These are phyloP conservation scores for Candida saitoana DNA, from an alignment of 805 yeast species.

Conservation along the genomic window DNA sequence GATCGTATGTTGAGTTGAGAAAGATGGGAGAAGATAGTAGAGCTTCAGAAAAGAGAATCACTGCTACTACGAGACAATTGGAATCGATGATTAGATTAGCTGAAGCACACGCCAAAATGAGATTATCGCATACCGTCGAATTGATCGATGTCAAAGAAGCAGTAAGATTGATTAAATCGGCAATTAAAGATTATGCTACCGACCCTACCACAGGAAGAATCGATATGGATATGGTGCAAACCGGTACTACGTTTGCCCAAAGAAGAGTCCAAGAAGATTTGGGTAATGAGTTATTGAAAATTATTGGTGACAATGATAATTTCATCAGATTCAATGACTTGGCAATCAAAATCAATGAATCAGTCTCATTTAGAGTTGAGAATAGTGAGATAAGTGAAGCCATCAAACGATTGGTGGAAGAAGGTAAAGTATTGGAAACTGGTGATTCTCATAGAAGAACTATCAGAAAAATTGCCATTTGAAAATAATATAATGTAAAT, in stretches of 20 bases:
- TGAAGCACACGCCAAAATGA: conserved; percentile 98
- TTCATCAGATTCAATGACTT: conserved; percentile 58
- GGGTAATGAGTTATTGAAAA: conserved; percentile 52
- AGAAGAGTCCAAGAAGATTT: conserved; percentile 73
- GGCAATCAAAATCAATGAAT: conserved; percentile 60
- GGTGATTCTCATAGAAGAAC: conserved; percentile 73
- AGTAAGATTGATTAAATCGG: conserved; percentile 85
- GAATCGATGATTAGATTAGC: conserved; percentile 92
- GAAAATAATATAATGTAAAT: neutral
- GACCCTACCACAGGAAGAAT: conserved; percentile 96
- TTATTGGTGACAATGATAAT: conserved; percentile 48
- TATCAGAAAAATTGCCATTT: conserved; percentile 28
- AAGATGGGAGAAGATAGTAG: conserved; percentile 89
- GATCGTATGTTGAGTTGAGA: conserved; percentile 89
- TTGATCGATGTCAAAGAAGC: conserved; percentile 87
- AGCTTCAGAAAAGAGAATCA: conserved; percentile 81
- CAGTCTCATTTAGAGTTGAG: conserved; percentile 60
- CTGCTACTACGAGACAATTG: conserved; percentile 96
- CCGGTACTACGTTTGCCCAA: conserved; percentile 89
- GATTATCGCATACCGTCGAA: conserved; percentile 67
- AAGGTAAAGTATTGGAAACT: conserved; percentile 60
- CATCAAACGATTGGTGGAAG: conserved; percentile 63
- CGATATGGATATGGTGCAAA: conserved; percentile 95
- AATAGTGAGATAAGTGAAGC: conserved; percentile 67
- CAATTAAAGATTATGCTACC: conserved; percentile 96